phyloP scores from a whole-genome alignment of 306 rosid species.

The Prunus persica region DNA sequence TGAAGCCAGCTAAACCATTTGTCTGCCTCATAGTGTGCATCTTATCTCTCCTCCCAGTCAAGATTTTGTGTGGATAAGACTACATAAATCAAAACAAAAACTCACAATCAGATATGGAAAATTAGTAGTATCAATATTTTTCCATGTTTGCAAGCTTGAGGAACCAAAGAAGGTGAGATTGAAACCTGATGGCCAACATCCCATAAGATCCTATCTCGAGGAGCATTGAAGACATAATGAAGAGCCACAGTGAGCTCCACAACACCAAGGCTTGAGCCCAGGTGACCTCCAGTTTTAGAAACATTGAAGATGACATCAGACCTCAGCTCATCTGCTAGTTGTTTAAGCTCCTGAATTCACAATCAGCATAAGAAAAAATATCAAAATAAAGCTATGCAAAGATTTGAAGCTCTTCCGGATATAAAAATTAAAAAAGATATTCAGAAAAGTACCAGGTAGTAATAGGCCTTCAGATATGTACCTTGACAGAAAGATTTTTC shows the following conservation, averaged over 20 bases:
- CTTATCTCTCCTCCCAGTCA: conserved; percentile 87
- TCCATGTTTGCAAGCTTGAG: background rate
- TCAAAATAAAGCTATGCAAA: background rate
- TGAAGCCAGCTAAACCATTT: conserved; percentile 82
- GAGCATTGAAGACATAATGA: conserved; percentile 88
- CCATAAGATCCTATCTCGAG: conserved; percentile 85
- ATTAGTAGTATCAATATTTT: background rate
- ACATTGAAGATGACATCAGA: conserved; percentile 95
- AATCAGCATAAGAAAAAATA: background rate
- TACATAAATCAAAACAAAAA: conserved; percentile 33
- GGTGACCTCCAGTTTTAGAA: conserved; percentile 95
- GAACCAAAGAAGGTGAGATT: conserved; percentile 17
- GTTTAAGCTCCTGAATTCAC: conserved; percentile 75
- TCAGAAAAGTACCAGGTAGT: background rate
- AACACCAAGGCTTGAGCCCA: conserved; percentile 95
- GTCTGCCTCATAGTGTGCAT: conserved; percentile 95
- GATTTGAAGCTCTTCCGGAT: background rate
- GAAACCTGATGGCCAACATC: conserved; percentile 98
- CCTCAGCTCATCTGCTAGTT: conserved; percentile 83
- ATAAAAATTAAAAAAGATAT: background rate
- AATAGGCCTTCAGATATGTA: conserved; percentile 1
- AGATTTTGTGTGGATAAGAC: conserved; percentile 95
- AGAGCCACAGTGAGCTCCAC: conserved; percentile 97
- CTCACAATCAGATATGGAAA: background rate
- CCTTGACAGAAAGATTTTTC: conserved; percentile 94